These are phyloP conservation scores for Carpinus viminea DNA, from an alignment of 306 rosid genomes.

Conservation along the genomic window DNA sequence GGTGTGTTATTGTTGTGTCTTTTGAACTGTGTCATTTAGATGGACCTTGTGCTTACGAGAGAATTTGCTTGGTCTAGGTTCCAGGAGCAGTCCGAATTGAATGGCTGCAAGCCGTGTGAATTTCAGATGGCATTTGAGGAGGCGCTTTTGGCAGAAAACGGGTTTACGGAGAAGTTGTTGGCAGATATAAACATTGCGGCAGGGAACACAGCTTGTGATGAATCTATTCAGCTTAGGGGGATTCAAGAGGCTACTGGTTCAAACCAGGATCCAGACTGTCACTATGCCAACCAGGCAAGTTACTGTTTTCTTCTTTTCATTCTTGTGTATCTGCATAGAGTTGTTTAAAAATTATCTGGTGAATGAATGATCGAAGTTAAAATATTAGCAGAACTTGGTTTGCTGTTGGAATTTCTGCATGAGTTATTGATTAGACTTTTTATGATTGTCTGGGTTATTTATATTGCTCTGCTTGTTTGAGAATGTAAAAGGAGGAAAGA, in stretches of 20 bases:
- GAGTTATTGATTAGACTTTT: background rate
- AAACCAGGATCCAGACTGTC: slow-evolving; percentile 62
- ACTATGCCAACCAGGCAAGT: slow-evolving; percentile 56
- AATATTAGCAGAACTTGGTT: slow-evolving; percentile 11
- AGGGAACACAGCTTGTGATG: slow-evolving; percentile 63
- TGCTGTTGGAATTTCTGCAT: slow-evolving; percentile 14
- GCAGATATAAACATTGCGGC: slow-evolving; percentile 94
- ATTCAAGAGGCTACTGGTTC: slow-evolving; percentile 64
- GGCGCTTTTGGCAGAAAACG: slow-evolving; percentile 92
- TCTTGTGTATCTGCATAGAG: slow-evolving; percentile 17
- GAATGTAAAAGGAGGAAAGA: slow-evolving; percentile 5
- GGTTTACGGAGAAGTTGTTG: slow-evolving; percentile 85
- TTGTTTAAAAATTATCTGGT: slow-evolving; percentile 21
- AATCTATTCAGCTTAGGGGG: slow-evolving; percentile 52
- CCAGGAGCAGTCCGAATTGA: slow-evolving; percentile 76
- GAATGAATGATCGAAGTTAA: slow-evolving; percentile 17
- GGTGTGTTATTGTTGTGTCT: slow-evolving; percentile 51
- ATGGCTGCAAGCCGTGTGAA: slow-evolving; percentile 56
- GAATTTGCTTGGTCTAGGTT: slow-evolving; percentile 59
- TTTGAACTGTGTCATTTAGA: slow-evolving; percentile 12
- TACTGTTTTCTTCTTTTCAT: slow-evolving; percentile 12
- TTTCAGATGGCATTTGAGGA: slow-evolving; percentile 93
- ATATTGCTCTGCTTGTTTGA: slow-evolving; percentile 14
- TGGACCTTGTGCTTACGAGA: slow-evolving; percentile 30
- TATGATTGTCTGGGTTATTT: slow-evolving; percentile 6